These are phyloP conservation scores for Misopates orontium DNA, from an alignment of 257 asterid species.

Conservation along the genomic window DNA sequence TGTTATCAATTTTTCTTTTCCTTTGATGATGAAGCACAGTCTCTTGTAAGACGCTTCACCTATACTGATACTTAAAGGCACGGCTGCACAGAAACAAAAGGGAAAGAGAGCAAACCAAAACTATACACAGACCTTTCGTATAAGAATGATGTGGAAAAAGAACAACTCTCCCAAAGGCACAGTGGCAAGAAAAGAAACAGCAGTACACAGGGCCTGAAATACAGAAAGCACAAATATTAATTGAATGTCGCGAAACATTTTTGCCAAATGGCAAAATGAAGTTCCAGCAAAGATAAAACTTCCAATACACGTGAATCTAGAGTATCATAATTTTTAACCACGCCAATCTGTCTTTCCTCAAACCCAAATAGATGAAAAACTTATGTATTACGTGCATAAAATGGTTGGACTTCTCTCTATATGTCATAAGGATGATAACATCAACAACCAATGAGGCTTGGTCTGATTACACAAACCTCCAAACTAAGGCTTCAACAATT, in stretches of 20 bases:
- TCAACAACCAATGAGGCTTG: too few species aligned
- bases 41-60: too few species aligned
- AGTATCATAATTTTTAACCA: background rate
- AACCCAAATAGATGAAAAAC: too few species aligned
- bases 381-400: too few species aligned
- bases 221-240: constrained; percentile 19
- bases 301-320: constrained; percentile 11
- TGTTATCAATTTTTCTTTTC: background rate
- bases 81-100: background rate
- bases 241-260: background rate
- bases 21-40: background rate
- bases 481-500: too few species aligned
- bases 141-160: constrained; percentile 91
- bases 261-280: constrained; percentile 1
- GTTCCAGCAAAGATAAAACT: background rate
- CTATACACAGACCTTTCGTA: constrained; percentile 62
- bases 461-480: too few species aligned
- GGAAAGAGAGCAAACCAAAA: background rate
- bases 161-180: constrained; percentile 89
- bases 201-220: constrained; percentile 83
- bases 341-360: too few species aligned
- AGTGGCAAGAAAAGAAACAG: constrained; percentile 78
- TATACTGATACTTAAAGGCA: constrained; percentile 4
- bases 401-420: too few species aligned
- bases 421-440: too few species aligned